These are phyloP conservation scores for Pythium dissotocum DNA, from an alignment of 352 stramenopile species.

Conservation along the genomic window DNA sequence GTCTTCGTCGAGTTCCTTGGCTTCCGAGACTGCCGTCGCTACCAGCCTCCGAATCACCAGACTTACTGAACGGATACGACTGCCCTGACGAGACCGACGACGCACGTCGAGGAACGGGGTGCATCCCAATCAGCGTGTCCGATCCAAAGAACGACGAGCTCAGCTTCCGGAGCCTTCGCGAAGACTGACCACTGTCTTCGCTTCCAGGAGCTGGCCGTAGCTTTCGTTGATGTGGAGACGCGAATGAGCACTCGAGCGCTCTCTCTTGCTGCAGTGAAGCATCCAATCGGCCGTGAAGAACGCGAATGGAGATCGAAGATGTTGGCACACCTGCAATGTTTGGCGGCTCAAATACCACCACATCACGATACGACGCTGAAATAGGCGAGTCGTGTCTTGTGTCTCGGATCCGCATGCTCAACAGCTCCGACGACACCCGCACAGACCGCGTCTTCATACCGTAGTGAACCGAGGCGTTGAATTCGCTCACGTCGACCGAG, in stretches of 20 bases:
- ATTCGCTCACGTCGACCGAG: constrained; percentile 50
- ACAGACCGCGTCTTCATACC: constrained; percentile 49
- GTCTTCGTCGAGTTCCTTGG: not conserved
- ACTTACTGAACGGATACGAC: constrained; percentile 18
- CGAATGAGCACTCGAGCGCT: constrained; percentile 26
- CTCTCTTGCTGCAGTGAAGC: constrained; percentile 37
- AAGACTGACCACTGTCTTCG: constrained; percentile 10
- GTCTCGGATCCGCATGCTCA: constrained; percentile 67
- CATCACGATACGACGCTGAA: constrained; percentile 65
- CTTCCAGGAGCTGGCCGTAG: constrained; percentile 1
- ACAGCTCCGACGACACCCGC: constrained; percentile 50
- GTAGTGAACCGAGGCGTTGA: constrained; percentile 53
- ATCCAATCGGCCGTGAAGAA: constrained; percentile 43
- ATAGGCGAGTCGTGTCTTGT: constrained; percentile 58
- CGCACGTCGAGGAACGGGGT: constrained; percentile 11
- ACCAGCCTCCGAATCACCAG: constrained; percentile 13
- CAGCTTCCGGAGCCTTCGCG: constrained; percentile 20
- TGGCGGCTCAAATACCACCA: constrained; percentile 63
- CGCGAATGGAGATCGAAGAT: constrained; percentile 62
- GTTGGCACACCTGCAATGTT: constrained; percentile 23
- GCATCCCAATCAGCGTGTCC: constrained; percentile 21
- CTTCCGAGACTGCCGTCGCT: constrained; percentile 8
- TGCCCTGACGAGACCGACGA: constrained; percentile 15
- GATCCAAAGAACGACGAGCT: constrained; percentile 31
- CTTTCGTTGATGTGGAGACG: constrained; percentile 17